These are phyloP conservation scores for Colletotrichum magnum DNA, from an alignment of 2,329 filamentous ascomycete genomes.

Conservation along the genomic window DNA sequence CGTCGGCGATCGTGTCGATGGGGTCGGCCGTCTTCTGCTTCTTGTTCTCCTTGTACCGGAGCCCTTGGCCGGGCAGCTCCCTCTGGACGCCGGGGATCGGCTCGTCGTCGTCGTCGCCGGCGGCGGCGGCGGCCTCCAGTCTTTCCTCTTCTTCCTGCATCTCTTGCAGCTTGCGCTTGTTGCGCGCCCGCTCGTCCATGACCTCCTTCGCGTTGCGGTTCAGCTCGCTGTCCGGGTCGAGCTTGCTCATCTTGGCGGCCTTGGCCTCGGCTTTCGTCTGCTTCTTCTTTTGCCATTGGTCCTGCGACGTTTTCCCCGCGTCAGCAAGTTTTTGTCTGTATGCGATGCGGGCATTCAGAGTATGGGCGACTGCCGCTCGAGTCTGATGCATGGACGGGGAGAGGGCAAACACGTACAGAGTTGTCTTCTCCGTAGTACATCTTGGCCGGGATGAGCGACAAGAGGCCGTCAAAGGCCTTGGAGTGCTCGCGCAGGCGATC, in stretches of 20 bases:
- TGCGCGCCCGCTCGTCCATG: slow-evolving; percentile 81
- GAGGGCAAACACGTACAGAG: slow-evolving; percentile 72
- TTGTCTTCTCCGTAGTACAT: slow-evolving; percentile 91
- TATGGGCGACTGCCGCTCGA: background rate
- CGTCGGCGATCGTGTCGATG: slow-evolving; percentile 38
- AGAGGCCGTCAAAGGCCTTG: slow-evolving; percentile 86
- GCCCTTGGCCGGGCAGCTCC: slow-evolving; percentile 75
- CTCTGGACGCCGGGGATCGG: slow-evolving; percentile 68
- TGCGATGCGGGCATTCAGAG: slow-evolving; percentile 17
- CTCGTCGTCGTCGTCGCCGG: slow-evolving; percentile 51
- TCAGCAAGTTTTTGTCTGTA: slow-evolving; percentile 9
- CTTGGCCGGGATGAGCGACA: slow-evolving; percentile 91
- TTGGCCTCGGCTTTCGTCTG: slow-evolving; percentile 92
- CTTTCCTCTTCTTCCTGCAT: slow-evolving; percentile 64
- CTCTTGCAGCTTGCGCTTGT: slow-evolving; percentile 85
- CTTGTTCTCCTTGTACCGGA: slow-evolving; percentile 68
- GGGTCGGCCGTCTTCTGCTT: slow-evolving; percentile 63
- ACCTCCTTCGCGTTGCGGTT: slow-evolving; percentile 92
- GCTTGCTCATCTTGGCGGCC: slow-evolving; percentile 86
- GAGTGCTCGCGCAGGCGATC: slow-evolving; percentile 58
- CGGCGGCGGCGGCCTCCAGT: slow-evolving; percentile 45
- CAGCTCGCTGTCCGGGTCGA: slow-evolving; percentile 87
- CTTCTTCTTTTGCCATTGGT: slow-evolving; percentile 96
- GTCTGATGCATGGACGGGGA: background rate
- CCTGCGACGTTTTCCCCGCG: slow-evolving; percentile 62